Evolutionary conservation across 1,284 basidiomycete genomes (phyloP), one percentile per base, ranked within the genome.

Genomic region (Tilletia indica): DNA sequence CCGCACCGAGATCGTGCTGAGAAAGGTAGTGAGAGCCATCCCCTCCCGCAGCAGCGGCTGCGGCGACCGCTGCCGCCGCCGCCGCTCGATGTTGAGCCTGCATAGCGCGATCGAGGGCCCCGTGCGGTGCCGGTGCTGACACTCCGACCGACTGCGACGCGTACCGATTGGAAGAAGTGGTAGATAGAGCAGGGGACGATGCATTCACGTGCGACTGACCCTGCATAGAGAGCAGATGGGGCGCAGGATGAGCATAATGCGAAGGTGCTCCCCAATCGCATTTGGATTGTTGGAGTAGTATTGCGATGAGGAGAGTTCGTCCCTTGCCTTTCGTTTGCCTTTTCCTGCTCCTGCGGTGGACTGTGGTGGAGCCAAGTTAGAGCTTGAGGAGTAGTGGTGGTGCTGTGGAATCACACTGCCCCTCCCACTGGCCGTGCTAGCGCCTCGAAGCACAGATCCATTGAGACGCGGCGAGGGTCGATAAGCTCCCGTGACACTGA

Each of bases 21-120:
- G 42, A 45, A 14, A 45, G 42, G 69, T 49, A 58, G 64, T 42
- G 58, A 45, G 39, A 67, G 70, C 39, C 69, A 70, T 39, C 66
- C 54, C 38, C 56, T 58, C 39, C 69, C 66, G 67, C 73, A 67
- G 48, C 67, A 72, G 14, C 69, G 45, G 68, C 70, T 34, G 71
- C 73, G 38, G 75, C 71, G 0, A 31, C 25, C 25, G 73, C 69
- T 5, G 72, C 70, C n/a, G 75, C 73, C 5, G 71, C 74, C 5
- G 76, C 75, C 4, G 56, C 75, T 75, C 45, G 77, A 75, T 19
- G 74, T 70, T 12, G 75, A 71, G 72, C 77, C 76, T 66, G 77
- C 75, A 21, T 75, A 74, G 31, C 75, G 74, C 69, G 63, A 36
- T 64, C 61, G 16, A 64, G 34, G 19, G 61, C 61, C 14, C 61